Evolutionary conservation across 2,329 filamentous ascomycete species (phyloP), one percentile per base, ranked within the genome.

Genomic region (Thielaviopsis musarum): DNA sequence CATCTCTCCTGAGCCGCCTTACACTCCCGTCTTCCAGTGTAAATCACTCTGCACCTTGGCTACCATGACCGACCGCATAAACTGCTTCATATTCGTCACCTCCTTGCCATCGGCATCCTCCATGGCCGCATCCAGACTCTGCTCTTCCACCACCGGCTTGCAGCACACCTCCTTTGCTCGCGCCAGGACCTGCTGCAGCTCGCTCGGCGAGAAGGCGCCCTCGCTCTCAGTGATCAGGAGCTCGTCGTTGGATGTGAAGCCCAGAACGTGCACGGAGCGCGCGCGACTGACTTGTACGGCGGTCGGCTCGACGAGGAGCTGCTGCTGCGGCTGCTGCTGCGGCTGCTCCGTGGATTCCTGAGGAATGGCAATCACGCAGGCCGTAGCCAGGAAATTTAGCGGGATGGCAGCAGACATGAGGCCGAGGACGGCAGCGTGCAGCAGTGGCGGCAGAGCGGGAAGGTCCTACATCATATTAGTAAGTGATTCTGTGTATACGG

Each of bases 381-480:
- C 79, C 19, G 82, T 83, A 52, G 85, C 79, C 13, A 86, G 86
- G 63, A 84, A 82, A 52, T 83, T 83, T 67, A 97, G 77, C 13
- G 91, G 90, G 38, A 96, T 79, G 1, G 87, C 85, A 26, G 87
- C 89, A 52, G 90, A 89, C 41, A 97, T 75, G 17, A 97, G 79
- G 22, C 88, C 83, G 48, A 93, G 74, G 45, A 91, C 75, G 5
- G 88, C 79, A 1, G 90, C 84, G 70, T 96, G 89, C 30, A 96
- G 73, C 63, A 96, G 77, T 38, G 87, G 81, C 24, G 93, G 88
- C 59, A 98, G 81, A 53, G 95, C 76, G 55, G 84, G 77, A 51
- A 96, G 78, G 68, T 88, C 87, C 85, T 91, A 64, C 21, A n/a
- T 52, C 21, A 24, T 19, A 60, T 45, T 55, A 54, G 15, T 56